Evolutionary conservation across 2,329 filamentous ascomycete genomes (phyloP), one percentile per base, ranked within the genome.

Genomic region (Xylariaceae sp.): DNA sequence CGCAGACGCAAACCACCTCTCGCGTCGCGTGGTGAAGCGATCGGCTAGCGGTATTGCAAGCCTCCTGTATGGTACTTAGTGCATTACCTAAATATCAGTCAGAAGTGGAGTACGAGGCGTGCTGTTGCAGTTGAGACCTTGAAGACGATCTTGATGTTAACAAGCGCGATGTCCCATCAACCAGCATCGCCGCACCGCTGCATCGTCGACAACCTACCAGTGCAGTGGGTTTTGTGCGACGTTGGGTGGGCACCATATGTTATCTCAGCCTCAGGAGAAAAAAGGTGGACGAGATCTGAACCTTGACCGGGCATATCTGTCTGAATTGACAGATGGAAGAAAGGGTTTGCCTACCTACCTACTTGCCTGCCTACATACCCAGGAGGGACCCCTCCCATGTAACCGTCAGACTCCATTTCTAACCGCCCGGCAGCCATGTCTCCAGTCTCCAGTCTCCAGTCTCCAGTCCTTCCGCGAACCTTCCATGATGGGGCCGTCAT

Each of bases 321-420:
- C 41, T 42, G 43, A 48, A 50, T 50, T 48, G 47, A 48, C 45
- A 35, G 22, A 26, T 26, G 22, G 11, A 26, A 26, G 38, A 50
- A 43, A 43, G 43, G 37, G 39, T 43, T 49, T 43, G 39, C 37
- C 35, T 41, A n/a, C n/a, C n/a, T n/a, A n/a, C n/a, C n/a, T n/a
- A n/a, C n/a, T n/a, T n/a, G n/a, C n/a, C n/a, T n/a, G n/a, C n/a
- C n/a, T n/a, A n/a, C n/a, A n/a, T n/a, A n/a, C n/a, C n/a, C n/a
- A n/a, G 38, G 28, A 34, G 51, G 40, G 54, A 50, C 54, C 56
- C 56, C 54, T 53, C 47, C 37, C 53, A 54, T 57, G 56, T 59
- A 59, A 59, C 56, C 42, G 36, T 19, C 40, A 43, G 48, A 48
- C 52, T 56, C 56, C 53, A 52, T 46, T 51, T 50, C 45, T 48